Percentiles rank a stretch among this genome's conserved stretches.
phyloP scores from a whole-genome alignment of 2,329 filamentous ascomycete species.

The Ascochyta fabae region DNA sequence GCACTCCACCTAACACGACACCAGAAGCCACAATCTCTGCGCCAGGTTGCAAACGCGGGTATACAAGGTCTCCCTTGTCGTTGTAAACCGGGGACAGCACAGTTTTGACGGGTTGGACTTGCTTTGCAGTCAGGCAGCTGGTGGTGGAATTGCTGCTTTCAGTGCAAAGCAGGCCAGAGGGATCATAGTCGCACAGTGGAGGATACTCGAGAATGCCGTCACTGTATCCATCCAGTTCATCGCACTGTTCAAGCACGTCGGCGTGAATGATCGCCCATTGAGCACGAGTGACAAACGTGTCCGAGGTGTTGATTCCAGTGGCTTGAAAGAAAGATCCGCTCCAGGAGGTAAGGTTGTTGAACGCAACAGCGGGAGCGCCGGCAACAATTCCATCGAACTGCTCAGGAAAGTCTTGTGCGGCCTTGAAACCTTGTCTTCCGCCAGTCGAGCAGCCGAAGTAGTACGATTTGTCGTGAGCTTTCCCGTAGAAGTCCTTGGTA shows the following conservation, averaged over 20 bases:
- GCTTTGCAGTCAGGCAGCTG: slow-evolving; percentile 53
- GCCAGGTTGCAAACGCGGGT: slow-evolving; percentile 60
- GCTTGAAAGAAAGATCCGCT: slow-evolving; percentile 40
- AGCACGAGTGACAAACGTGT: slow-evolving; percentile 48
- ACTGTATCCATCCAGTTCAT: slow-evolving; percentile 55
- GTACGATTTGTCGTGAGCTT: slow-evolving; percentile 50
- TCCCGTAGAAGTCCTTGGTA: slow-evolving; percentile 50
- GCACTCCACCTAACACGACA: slow-evolving; percentile 48
- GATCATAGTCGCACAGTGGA: slow-evolving; percentile 53
- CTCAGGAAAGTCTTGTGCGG: slow-evolving; percentile 43
- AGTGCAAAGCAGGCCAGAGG: slow-evolving; percentile 49
- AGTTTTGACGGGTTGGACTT: slow-evolving; percentile 53
- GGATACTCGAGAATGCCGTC: slow-evolving; percentile 59
- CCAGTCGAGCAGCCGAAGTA: slow-evolving; percentile 49
- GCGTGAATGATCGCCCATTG: slow-evolving; percentile 51
- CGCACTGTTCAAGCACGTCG: slow-evolving; percentile 58
- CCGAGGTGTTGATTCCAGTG: slow-evolving; percentile 35
- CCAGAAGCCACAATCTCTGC: slow-evolving; percentile 50
- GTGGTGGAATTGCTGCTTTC: slow-evolving; percentile 36
- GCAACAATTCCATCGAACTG: slow-evolving; percentile 49
- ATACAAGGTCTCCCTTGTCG: slow-evolving; percentile 55
- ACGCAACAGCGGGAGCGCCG: slow-evolving; percentile 43
- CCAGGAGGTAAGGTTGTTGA: slow-evolving; percentile 46
- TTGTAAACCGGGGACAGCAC: slow-evolving; percentile 54
- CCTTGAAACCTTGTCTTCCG: slow-evolving; percentile 47